Evolutionary conservation across 106 monocot species (phyloP).

Genomic region (Dendrobium nobile): DNA sequence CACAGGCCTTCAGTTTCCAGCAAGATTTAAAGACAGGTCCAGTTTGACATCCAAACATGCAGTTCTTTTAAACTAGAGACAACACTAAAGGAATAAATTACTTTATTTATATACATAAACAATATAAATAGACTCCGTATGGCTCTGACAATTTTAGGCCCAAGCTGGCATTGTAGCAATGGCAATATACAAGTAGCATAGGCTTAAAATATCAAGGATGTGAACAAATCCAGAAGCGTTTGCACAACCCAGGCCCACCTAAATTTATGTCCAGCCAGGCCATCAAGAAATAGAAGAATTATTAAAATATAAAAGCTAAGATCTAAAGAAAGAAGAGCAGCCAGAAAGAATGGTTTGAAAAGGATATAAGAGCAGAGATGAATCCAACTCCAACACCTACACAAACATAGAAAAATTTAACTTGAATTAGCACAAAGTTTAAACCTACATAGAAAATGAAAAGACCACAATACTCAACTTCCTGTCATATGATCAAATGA

Average conservation of each 20-base stretch:
- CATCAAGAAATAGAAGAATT: background rate
- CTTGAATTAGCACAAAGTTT: background rate
- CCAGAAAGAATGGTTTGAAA: slow-evolving; percentile 6
- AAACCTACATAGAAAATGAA: background rate
- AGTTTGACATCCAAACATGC: background rate
- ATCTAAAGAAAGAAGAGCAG: background rate
- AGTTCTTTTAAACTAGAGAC: background rate
- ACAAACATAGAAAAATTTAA: slow-evolving; percentile 7
- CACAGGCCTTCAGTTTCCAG: background rate
- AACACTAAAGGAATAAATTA: background rate
- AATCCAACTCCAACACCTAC: slow-evolving; percentile 92
- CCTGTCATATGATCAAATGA: background rate
- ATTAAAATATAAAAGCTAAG: background rate
- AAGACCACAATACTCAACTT: background rate
- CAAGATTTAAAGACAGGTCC: background rate
- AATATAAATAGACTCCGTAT: background rate
- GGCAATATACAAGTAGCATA: background rate
- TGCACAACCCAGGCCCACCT: background rate
- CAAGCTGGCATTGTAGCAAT: background rate
- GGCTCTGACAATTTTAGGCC: background rate
- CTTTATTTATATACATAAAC: background rate
- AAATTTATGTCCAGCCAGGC: background rate
- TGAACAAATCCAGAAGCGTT: background rate
- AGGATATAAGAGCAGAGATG: slow-evolving; percentile 90
- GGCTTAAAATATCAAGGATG: background rate